Percentiles rank a stretch among this genome's conserved stretches.
These are phyloP conservation scores for Cladophialophora bantiana DNA, from an alignment of 2,329 filamentous ascomycete species.

Conservation along the genomic window DNA sequence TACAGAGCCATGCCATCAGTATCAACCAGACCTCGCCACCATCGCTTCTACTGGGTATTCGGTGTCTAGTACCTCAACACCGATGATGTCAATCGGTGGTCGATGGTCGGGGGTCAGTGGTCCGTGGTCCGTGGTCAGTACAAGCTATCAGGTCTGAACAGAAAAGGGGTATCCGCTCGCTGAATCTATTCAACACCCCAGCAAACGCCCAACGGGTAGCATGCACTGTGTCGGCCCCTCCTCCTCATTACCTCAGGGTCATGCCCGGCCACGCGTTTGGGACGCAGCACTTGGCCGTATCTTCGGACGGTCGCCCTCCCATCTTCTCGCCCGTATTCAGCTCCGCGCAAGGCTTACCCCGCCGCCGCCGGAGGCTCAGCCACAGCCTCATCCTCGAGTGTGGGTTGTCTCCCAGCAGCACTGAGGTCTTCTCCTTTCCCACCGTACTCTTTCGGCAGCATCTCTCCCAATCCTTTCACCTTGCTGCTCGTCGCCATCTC, in stretches of 20 bases:
- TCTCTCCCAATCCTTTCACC: slow-evolving; percentile 53
- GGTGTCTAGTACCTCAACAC: no score
- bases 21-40: no score
- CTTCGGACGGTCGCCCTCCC: not conserved
- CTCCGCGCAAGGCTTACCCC: not conserved
- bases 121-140: no score
- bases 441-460: slow-evolving; percentile 78
- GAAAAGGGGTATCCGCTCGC: slow-evolving; percentile 23
- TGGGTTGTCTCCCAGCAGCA: slow-evolving; percentile 31
- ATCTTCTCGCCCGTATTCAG: not conserved
- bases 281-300: not conserved
- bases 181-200: slow-evolving; percentile 12
- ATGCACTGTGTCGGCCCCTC: slow-evolving; percentile 19
- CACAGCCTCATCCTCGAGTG: slow-evolving; percentile 24
- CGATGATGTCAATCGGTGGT: no score
- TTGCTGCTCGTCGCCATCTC: slow-evolving; percentile 62
- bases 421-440: slow-evolving; percentile 68
- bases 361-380: not conserved
- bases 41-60: no score
- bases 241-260: slow-evolving; percentile 22
- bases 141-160: not conserved
- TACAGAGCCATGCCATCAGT: no score
- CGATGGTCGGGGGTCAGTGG: no score
- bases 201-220: not conserved
- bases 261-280: slow-evolving; percentile 8